Evolutionary conservation across 306 rosid species (phyloP).

Genomic region (Begonia loranthoides): DNA sequence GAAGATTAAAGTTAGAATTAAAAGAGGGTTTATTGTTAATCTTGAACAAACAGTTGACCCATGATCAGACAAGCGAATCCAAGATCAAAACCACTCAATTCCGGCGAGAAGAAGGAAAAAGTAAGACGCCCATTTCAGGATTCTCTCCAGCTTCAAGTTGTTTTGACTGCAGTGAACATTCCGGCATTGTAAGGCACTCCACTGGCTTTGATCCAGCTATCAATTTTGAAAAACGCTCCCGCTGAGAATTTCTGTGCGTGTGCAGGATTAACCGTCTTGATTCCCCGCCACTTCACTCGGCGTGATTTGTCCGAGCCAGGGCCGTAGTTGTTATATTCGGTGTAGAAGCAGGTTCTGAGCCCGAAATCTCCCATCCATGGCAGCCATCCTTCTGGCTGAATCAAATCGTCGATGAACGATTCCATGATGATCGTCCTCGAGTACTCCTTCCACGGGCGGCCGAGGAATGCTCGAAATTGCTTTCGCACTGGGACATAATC

Average conservation of each 20-base stretch:
- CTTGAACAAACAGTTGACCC: too few relatives aligned
- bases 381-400: conserved; percentile 18
- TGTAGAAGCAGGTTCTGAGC: conserved; percentile 5
- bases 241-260: conserved; percentile 1
- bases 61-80: too few relatives aligned
- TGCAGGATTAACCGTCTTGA: background rate
- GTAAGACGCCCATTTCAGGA: background rate
- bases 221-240: conserved; percentile 1
- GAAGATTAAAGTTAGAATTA: too few relatives aligned
- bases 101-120: background rate
- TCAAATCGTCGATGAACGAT: conserved; percentile 11
- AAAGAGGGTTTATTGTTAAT: too few relatives aligned
- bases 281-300: conserved; percentile 11
- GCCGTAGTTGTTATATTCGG: conserved; percentile 10
- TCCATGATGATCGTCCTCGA: conserved; percentile 17
- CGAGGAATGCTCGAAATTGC: conserved; percentile 6
- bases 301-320: conserved; percentile 7
- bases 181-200: conserved; percentile 9
- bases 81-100: too few relatives aligned
- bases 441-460: conserved; percentile 18
- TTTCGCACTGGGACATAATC: conserved; percentile 2
- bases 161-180: background rate
- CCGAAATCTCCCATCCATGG: conserved; percentile 8
- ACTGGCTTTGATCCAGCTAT: conserved; percentile 7
- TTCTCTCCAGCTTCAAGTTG: background rate